Conservation (phyloP, 306 rosid species). For the Dryas alaskensis region DNA sequence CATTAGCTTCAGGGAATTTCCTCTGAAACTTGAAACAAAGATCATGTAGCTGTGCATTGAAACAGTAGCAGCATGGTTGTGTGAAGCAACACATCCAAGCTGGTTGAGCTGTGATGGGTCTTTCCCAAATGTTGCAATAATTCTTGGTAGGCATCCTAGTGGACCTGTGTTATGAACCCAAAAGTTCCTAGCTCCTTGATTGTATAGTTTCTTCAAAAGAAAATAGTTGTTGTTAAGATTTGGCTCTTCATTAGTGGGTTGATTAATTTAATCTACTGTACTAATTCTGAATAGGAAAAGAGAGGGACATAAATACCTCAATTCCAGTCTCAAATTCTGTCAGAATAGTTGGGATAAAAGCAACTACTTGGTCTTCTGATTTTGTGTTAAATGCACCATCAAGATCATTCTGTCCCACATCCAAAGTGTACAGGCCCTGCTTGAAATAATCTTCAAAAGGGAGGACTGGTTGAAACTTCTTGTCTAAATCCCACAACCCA, state of each 20-base stretch:
- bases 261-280: too few species aligned
- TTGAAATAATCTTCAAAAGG: slow-evolving; percentile 33
- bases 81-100: slow-evolving; percentile 36
- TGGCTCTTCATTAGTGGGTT: too few species aligned
- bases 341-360: slow-evolving; percentile 26
- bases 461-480: slow-evolving; percentile 17
- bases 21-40: slow-evolving; percentile 24
- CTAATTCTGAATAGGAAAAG: neutral
- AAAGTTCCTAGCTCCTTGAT: slow-evolving; percentile 34
- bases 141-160: slow-evolving; percentile 43
- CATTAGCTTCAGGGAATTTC: slow-evolving; percentile 26
- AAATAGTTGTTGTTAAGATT: too few species aligned
- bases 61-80: slow-evolving; percentile 33
- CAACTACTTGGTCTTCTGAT: slow-evolving; percentile 31
- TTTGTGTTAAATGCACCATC: slow-evolving; percentile 31
- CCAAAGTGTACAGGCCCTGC: slow-evolving; percentile 37
- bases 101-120: slow-evolving; percentile 30
- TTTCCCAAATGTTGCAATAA: slow-evolving; percentile 29
- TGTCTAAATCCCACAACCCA: slow-evolving; percentile 17
- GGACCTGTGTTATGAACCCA: slow-evolving; percentile 50
- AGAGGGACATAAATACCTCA: slow-evolving; percentile 7
- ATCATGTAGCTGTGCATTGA: slow-evolving; percentile 36
- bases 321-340: slow-evolving; percentile 31
- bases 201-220: slow-evolving; percentile 29
- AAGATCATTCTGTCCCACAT: slow-evolving; percentile 43